A percentile compares a stretch with the other conserved stretches of the same genome.
Evolutionary conservation across 2,329 filamentous ascomycete species (phyloP).

Genomic region (Xylaria sp.): DNA sequence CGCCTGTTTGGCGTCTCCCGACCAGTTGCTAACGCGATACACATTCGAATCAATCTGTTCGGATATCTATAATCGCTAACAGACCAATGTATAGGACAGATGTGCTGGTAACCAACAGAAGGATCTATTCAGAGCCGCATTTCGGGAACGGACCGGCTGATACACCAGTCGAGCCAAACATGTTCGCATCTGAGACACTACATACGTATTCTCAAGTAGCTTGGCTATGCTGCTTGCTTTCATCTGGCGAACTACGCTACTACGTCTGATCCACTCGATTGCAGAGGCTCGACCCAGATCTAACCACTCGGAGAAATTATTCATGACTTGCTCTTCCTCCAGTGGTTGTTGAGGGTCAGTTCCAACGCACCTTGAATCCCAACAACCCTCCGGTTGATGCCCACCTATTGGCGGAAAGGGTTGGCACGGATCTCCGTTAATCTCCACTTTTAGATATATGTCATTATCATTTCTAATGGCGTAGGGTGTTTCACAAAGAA

Average conservation of each 20-base stretch:
- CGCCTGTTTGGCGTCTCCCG: conserved; percentile 21
- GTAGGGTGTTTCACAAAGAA: conserved; percentile 9
- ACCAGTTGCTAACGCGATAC: conserved; percentile 16
- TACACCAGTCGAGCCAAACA: not conserved
- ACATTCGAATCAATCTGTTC: conserved; percentile 6
- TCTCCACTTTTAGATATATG: conserved; percentile 17
- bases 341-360: too few species aligned
- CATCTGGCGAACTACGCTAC: conserved; percentile 23
- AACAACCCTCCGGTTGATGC: conserved; percentile 15
- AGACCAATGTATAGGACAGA: not conserved
- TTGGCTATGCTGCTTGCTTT: conserved; percentile 20
- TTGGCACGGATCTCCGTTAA: conserved; percentile 10
- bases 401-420: conserved; percentile 25
- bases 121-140: conserved; percentile 3
- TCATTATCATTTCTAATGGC: not conserved
- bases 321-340: too few species aligned
- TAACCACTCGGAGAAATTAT: conserved; percentile 36
- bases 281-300: conserved; percentile 14
- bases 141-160: not conserved
- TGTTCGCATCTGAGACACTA: conserved; percentile 24
- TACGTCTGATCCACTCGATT: conserved; percentile 21
- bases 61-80: conserved; percentile 9
- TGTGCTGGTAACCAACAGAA: conserved; percentile 10
- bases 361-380: conserved; percentile 3
- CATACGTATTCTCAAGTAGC: not conserved